Evolutionary conservation across 2,329 filamentous ascomycete genomes (phyloP), one percentile per base, ranked within the genome.

Genomic region (Colletotrichum paranaense): DNA sequence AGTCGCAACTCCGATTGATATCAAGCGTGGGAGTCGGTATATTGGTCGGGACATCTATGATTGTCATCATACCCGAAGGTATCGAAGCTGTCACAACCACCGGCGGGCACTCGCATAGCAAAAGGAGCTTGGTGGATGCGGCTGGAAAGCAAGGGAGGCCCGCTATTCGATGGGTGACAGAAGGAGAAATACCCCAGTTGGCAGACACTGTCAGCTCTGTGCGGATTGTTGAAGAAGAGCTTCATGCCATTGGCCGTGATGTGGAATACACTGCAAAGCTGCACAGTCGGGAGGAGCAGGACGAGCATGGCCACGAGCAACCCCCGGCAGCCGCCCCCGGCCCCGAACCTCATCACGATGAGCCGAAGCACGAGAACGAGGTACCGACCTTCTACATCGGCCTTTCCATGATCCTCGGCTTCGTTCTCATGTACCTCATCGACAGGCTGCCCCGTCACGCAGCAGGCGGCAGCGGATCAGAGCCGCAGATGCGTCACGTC

Each of bases 11-110:
- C 70, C 93, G 96, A 80, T 86, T 98, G 62, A 94, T 98, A 80
- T 97, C 96, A 26, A 95, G 95, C 70, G 90, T 98, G 81, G 97
- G 97, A 66, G 95, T 98, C 82, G 97, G 97, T 57, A 93, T 99
- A 64, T 87, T 99, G 9, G 95, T 99, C 19, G 97, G 97, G 46
- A 98, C 97, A 32, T 96, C 96, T 1, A 89, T 99, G 76, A 96
- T 98, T 76, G 95, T 99, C 38, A 98, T 99, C 80, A 98, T 99
- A 78, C 97, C 97, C 1, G 97, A 99, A 83, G 97, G 97, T 49
- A 92, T 98, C 73, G 95, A 98, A 81, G 96, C 97, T 3, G 89
- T 98, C 70, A 94, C 97, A 77, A 91, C 88, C 16, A 85, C 88
- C 3, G 82, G 84, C 2, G 81, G 85, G 7, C 71, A 73, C 56